A percentile compares a stretch with the other conserved stretches of the same genome.
Conservation (phyloP, 164 flowering plant species). For the Liriodendron chinense region DNA sequence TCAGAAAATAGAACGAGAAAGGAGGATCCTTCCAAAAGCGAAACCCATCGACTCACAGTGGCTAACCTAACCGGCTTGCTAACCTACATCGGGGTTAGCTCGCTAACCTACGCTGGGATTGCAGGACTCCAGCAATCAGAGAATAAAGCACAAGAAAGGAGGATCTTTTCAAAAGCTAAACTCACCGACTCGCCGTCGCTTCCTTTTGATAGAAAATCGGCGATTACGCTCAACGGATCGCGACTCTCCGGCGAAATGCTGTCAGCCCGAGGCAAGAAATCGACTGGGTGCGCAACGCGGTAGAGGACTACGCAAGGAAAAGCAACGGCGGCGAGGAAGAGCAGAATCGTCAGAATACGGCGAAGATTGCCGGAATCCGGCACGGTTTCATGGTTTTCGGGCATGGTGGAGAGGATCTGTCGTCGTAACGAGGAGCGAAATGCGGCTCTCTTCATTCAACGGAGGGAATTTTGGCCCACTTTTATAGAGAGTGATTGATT, state of each 20-base stretch:
- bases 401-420: constrained; percentile 4
- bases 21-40: background rate
- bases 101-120: background rate
- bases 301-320: constrained; percentile 16
- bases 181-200: constrained; percentile 8
- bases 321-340: constrained; percentile 5
- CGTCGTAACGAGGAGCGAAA: constrained; percentile 3
- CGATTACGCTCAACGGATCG: background rate
- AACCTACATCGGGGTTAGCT: background rate
- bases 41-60: background rate
- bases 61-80: too few relatives aligned
- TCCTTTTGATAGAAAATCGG: background rate
- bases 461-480: background rate
- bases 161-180: background rate
- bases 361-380: background rate
- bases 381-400: background rate
- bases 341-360: background rate
- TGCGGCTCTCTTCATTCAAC: constrained; percentile 1
- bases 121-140: background rate
- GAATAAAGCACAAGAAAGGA: background rate
- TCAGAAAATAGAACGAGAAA: background rate
- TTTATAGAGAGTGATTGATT: background rate
- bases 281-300: background rate
- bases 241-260: background rate
- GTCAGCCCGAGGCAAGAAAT: background rate